Conservation (phyloP, 805 yeast genomes). For the Wickerhamomyces chambardii region DNA sequence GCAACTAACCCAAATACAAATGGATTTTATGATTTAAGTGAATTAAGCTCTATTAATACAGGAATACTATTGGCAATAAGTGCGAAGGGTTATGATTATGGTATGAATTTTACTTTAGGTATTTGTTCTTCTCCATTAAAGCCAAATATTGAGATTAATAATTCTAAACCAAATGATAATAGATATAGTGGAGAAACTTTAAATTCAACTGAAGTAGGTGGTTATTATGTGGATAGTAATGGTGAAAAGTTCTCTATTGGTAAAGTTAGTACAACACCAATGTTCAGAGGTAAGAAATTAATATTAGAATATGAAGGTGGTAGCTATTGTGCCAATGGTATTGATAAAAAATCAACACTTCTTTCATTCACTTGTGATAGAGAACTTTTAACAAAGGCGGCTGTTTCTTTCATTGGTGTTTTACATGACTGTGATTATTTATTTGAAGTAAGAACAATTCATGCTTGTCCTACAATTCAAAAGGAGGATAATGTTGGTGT, state of each 20-base stretch:
- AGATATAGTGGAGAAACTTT: slow-evolving; percentile 3
- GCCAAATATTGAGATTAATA: slow-evolving; percentile 15
- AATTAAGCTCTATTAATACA: slow-evolving; percentile 16
- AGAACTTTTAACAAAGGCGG: slow-evolving; percentile 56
- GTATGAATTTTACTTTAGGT: slow-evolving; percentile 67
- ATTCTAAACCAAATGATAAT: slow-evolving; percentile 12
- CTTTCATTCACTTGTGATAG: slow-evolving; percentile 74
- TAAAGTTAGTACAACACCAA: slow-evolving; percentile 48
- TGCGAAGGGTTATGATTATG: slow-evolving; percentile 63
- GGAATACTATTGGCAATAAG: slow-evolving; percentile 39
- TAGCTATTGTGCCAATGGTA: slow-evolving; percentile 47
- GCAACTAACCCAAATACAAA: slow-evolving; percentile 30
- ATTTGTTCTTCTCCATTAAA: slow-evolving; percentile 51
- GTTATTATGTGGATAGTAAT: slow-evolving; percentile 37
- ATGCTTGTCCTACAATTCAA: slow-evolving; percentile 79
- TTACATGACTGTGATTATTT: slow-evolving; percentile 72
- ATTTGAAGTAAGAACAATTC: slow-evolving; percentile 77
- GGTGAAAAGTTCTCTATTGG: slow-evolving; percentile 51
- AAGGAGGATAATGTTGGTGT: slow-evolving; percentile 56
- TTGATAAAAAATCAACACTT: slow-evolving; percentile 51
- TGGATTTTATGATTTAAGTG: slow-evolving; percentile 26
- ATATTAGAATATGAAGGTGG: slow-evolving; percentile 67
- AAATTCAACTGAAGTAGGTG: slow-evolving; percentile 43
- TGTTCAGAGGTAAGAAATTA: slow-evolving; percentile 63
- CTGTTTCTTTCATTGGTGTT: slow-evolving; percentile 61